Evolutionary conservation across 2,329 filamentous ascomycete species (phyloP), one percentile per base, ranked within the genome.

Genomic region (Fusarium ambrosium): DNA sequence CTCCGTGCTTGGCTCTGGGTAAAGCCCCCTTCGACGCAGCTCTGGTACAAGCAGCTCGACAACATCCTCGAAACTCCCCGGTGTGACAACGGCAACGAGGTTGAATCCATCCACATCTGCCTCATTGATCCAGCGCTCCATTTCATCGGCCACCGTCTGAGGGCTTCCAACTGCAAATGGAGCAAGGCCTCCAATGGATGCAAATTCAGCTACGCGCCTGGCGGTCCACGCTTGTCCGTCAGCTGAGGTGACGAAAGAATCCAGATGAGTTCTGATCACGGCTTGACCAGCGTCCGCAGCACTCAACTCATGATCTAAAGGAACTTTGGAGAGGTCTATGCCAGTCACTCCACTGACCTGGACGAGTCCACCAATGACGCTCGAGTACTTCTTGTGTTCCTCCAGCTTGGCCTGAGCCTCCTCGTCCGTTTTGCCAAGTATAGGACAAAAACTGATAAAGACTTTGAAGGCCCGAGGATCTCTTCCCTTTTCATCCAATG

Each of bases 41-140:
- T 59, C 55, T 39, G 55, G 55, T 16, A 74, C 39, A 41, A 77
- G 64, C 13, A 74, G 43, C 18, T 66, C 68, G 4, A 65, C 69
- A 4, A 68, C 56, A 24, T 71, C 69, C 27, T 71, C 61, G 4
- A 64, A 59, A 8, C 43, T 53, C 4, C 69, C 61, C 3, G 69
- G 69, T 1, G 43, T 61, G 1, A 48, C 86, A 3, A 83, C 84
- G 73, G 87, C 88, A 11, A 45, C n/a, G 7, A 71, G 24, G n/a
- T 73, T 71, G 61, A 71, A 71, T 1, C 69, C 69, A 14, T 71
- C 69, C 6, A 71, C 37, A 24, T 67, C 69, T 4, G 60, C 62
- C 18, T 62, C 62, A 10, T 41, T 13, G 5, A 64, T 37, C 69
- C 69, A 71, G 1, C 36, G 37, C 56, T 71, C 64, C n/a, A 71